phyloP scores from a whole-genome alignment of 139 green algal species.

The Marvania coccoides region DNA sequence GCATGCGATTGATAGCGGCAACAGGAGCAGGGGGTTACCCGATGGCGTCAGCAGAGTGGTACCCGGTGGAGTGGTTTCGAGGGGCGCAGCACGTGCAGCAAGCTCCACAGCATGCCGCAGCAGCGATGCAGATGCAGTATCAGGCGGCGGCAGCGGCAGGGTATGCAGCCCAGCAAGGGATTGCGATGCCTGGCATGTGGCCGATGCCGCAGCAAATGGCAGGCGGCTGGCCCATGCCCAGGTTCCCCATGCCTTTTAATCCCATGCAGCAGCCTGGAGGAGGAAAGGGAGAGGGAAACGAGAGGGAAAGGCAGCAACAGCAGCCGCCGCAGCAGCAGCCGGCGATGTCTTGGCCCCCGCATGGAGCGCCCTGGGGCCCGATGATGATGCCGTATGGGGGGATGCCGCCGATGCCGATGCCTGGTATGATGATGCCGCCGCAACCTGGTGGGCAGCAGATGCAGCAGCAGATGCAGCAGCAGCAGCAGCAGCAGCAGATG shows the following conservation, averaged over 20 bases:
- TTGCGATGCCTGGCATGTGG: background rate
- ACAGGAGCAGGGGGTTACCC: no score
- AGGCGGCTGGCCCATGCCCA: background rate
- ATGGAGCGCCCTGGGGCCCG: background rate
- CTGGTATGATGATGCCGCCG: background rate
- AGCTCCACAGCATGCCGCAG: background rate
- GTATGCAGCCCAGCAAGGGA: background rate
- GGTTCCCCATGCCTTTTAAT: no score
- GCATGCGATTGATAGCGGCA: no score
- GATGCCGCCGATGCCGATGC: background rate
- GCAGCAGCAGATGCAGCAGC: background rate
- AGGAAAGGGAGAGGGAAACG: no score
- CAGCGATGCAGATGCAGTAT: background rate
- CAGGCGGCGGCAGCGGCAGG: background rate
- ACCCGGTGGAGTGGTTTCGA: background rate
- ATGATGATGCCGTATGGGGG: background rate
- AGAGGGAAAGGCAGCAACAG: background rate
- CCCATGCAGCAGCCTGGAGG: no score
- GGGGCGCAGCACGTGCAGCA: background rate
- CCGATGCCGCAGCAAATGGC: background rate
- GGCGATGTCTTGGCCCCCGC: background rate
- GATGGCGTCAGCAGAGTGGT: no score
- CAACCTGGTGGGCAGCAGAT: background rate
- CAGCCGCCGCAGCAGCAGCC: constrained; percentile 2
- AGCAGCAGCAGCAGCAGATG: background rate